phyloP scores from a whole-genome alignment of 129 eudicot genomes.

The Artemisia tridentata region DNA sequence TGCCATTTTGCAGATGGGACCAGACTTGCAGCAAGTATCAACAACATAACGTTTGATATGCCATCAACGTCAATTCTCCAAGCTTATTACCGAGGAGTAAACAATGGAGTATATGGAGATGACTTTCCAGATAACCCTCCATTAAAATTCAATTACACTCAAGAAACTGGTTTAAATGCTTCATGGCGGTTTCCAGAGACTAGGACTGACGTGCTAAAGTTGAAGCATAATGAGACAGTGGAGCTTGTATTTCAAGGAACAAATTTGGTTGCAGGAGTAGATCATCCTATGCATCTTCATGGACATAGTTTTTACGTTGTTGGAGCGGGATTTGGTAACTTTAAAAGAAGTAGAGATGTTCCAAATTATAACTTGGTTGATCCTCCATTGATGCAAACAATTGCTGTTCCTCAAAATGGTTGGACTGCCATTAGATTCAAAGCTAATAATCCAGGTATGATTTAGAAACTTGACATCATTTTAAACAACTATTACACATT shows the following conservation, averaged over 20 bases:
- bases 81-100: slow-evolving; percentile 37
- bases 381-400: slow-evolving; percentile 59
- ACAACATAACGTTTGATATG: slow-evolving; percentile 40
- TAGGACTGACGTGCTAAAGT: slow-evolving; percentile 35
- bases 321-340: slow-evolving; percentile 67
- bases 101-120: slow-evolving; percentile 38
- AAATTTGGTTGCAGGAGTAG: slow-evolving; percentile 38
- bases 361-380: slow-evolving; percentile 54
- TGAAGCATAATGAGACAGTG: slow-evolving; percentile 48
- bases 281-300: slow-evolving; percentile 81
- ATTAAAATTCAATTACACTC: slow-evolving; percentile 48
- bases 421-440: slow-evolving; percentile 75
- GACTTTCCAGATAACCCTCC: slow-evolving; percentile 53
- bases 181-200: slow-evolving; percentile 23
- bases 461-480: too few relatives aligned
- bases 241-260: slow-evolving; percentile 72
- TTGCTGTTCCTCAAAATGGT: slow-evolving; percentile 59
- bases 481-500: too few relatives aligned
- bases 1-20: too few relatives aligned
- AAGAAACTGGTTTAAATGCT: slow-evolving; percentile 12
- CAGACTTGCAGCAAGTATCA: slow-evolving; percentile 43
- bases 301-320: slow-evolving; percentile 72
- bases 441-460: slow-evolving; percentile 60
- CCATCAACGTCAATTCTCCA: slow-evolving; percentile 42
- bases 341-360: slow-evolving; percentile 34